Conservation (phyloP, 1,284 basidiomycete genomes). For the Puccinia horiana region DNA sequence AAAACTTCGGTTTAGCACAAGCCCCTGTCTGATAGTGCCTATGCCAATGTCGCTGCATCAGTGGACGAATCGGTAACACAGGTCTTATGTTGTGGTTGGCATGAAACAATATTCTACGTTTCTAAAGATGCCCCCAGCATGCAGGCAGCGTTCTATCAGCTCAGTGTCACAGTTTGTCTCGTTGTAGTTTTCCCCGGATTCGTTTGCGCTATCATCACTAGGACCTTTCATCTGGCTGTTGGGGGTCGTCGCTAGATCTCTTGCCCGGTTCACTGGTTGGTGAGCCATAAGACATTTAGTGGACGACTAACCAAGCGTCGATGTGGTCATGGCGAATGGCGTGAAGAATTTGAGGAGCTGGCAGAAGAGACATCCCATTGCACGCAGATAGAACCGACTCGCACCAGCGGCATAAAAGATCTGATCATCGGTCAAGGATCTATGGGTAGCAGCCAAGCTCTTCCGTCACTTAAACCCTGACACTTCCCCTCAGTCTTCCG, state of each 20-base stretch:
- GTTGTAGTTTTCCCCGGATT: conserved; percentile 20
- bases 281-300: conserved; percentile 21
- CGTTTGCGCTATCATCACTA: conserved; percentile 29
- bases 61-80: neutral
- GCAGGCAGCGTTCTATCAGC: conserved; percentile 42
- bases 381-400: conserved; percentile 27
- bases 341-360: conserved; percentile 26
- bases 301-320: conserved; percentile 36
- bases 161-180: conserved; percentile 28
- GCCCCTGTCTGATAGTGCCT: conserved; percentile 32
- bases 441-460: conserved; percentile 10
- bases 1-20: conserved; percentile 19
- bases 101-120: conserved; percentile 24
- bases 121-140: conserved; percentile 20
- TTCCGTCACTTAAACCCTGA: neutral
- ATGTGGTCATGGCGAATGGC: conserved; percentile 32
- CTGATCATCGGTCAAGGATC: neutral
- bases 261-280: conserved; percentile 12
- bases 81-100: conserved; percentile 1
- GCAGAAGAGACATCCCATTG: neutral
- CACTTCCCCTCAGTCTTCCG: neutral
- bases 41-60: neutral
- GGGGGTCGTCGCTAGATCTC: conserved; percentile 28
- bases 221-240: conserved; percentile 14
- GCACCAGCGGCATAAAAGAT: conserved; percentile 13